A percentile compares a stretch with the other conserved stretches of the same genome.
Conservation (phyloP, 192 early-diverging fungal species). For the Mortierella claussenii region DNA sequence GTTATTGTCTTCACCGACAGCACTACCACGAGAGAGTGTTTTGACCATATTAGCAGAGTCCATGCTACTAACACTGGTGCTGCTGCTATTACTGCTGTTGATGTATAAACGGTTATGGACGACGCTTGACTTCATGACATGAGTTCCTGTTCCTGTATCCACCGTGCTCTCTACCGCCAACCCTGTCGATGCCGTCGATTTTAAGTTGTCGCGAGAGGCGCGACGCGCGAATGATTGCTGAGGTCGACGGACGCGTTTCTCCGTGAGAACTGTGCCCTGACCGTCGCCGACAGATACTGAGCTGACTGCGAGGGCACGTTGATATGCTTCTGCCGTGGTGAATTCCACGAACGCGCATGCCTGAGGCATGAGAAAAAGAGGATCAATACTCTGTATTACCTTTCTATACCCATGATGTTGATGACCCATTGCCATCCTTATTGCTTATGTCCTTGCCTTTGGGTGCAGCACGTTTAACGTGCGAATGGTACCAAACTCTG, state of each 20-base stretch:
- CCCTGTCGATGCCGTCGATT: no score
- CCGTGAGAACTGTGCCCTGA: conserved; percentile 30
- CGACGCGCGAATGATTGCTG: conserved; percentile 27
- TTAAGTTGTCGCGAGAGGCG: conserved; percentile 30
- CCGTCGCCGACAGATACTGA: conserved; percentile 41
- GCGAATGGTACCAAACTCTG: conserved; percentile 52
- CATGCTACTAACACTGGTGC: neutral
- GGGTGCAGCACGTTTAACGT: conserved; percentile 33
- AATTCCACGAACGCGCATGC: conserved; percentile 57
- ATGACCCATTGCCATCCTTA: no score
- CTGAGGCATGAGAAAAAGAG: neutral
- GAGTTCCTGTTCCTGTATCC: no score
- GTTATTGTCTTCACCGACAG: neutral
- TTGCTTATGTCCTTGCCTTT: conserved; percentile 16
- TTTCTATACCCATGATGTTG: neutral
- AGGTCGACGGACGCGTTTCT: conserved; percentile 43
- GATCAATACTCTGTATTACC: neutral
- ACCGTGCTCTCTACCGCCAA: no score
- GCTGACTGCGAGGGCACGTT: conserved; percentile 46
- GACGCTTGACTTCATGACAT: neutral
- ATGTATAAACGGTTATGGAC: neutral
- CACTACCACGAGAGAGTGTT: neutral
- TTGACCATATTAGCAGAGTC: conserved; percentile 2
- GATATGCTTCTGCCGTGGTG: conserved; percentile 43
- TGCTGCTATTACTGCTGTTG: conserved; percentile 12